Evolutionary conservation across 805 yeast species (phyloP).

Genomic region (Yarrowia phangngaensis): DNA sequence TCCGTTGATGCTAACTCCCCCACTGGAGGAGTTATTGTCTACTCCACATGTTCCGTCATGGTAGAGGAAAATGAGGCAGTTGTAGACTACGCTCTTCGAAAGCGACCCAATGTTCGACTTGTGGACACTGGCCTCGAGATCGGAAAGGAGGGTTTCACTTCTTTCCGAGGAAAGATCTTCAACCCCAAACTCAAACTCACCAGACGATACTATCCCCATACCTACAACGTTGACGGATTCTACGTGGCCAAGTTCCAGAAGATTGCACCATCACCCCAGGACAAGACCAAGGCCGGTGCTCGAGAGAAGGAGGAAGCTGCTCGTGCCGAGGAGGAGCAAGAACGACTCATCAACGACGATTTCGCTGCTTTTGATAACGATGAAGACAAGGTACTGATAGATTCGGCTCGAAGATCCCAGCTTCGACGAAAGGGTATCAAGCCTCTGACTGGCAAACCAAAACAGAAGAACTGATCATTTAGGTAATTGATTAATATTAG

Average conservation of each 20-base stretch:
- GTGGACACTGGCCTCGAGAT: slow-evolving; percentile 89
- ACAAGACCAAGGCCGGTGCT: slow-evolving; percentile 81
- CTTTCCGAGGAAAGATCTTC: slow-evolving; percentile 89
- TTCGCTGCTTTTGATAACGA: slow-evolving; percentile 76
- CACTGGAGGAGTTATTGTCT: slow-evolving; percentile 91
- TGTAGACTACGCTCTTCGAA: slow-evolving; percentile 94
- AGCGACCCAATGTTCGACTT: slow-evolving; percentile 91
- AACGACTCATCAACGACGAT: slow-evolving; percentile 78
- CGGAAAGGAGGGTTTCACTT: slow-evolving; percentile 94
- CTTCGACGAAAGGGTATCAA: slow-evolving; percentile 39
- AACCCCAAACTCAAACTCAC: slow-evolving; percentile 72
- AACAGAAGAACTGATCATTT: neutral
- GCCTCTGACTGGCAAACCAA: slow-evolving; percentile 28
- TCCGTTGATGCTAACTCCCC: slow-evolving; percentile 90
- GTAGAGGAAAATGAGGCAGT: slow-evolving; percentile 98
- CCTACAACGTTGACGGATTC: slow-evolving; percentile 97
- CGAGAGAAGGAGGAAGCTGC: slow-evolving; percentile 77
- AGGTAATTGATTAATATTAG: neutral
- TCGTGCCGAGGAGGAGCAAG: slow-evolving; percentile 61
- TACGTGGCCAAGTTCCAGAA: slow-evolving; percentile 95
- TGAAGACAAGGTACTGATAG: slow-evolving; percentile 70
- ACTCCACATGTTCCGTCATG: slow-evolving; percentile 97
- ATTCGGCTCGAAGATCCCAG: slow-evolving; percentile 47
- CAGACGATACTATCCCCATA: slow-evolving; percentile 96
- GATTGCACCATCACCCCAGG: slow-evolving; percentile 80